Conservation (phyloP, 2,329 filamentous ascomycete species). For the Diaporthe eres region DNA sequence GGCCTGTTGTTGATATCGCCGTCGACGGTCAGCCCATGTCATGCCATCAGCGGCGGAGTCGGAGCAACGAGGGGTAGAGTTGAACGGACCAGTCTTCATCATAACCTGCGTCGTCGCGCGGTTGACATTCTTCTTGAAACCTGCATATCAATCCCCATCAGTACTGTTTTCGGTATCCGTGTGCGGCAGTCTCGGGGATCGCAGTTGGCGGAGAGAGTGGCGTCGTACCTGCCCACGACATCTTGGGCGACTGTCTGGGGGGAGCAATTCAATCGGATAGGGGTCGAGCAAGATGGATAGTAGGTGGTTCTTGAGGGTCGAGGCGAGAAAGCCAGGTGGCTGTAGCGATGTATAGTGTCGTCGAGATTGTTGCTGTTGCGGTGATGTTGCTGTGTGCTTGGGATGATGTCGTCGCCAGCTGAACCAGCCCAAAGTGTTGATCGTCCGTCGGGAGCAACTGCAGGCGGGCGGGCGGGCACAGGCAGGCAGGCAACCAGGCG, state of each 20-base stretch:
- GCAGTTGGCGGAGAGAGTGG: constrained; percentile 32
- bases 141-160: constrained; percentile 54
- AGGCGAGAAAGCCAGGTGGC: background rate
- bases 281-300: background rate
- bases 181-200: constrained; percentile 36
- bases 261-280: background rate
- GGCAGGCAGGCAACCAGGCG: background rate
- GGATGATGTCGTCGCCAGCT: constrained; percentile 21
- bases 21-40: constrained; percentile 18
- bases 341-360: background rate
- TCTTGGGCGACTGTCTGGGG: constrained; percentile 49
- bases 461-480: background rate
- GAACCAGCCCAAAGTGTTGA: constrained; percentile 13
- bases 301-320: background rate
- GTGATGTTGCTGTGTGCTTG: constrained; percentile 1
- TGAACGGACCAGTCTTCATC: constrained; percentile 91
- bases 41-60: background rate
- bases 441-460: constrained; percentile 18
- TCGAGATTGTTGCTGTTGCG: constrained; percentile 4
- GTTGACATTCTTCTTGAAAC: constrained; percentile 97
- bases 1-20: constrained; percentile 71
- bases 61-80: constrained; percentile 9
- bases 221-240: constrained; percentile 63
- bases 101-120: constrained; percentile 99
- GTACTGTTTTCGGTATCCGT: background rate